Conservation (phyloP, 2,329 filamentous ascomycete genomes). For the Ophiostoma triangulosporum region DNA sequence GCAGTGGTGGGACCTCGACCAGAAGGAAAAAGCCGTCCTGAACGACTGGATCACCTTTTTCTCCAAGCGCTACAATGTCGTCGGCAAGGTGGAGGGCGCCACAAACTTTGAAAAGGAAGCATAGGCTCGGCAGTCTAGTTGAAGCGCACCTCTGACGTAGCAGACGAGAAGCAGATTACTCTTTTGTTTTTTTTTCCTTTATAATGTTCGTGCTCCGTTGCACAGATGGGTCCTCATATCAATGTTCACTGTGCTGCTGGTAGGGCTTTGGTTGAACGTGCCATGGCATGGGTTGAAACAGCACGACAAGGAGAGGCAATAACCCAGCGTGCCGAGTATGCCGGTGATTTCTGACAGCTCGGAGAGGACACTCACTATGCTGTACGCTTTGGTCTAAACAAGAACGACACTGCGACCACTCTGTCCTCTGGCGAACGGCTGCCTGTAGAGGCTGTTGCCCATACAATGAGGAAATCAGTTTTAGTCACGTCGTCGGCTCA, state of each 20-base stretch:
- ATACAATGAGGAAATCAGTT: no score
- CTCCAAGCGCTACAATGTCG: constrained; percentile 88
- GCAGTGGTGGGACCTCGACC: constrained; percentile 70
- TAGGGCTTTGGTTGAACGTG: constrained; percentile 6
- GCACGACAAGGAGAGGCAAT: neutral
- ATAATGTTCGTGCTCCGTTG: neutral
- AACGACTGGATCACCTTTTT: constrained; percentile 96
- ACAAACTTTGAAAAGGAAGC: constrained; percentile 32
- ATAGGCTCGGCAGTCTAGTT: no score
- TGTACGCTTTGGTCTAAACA: neutral
- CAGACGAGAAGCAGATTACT: no score
- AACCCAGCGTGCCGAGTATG: neutral
- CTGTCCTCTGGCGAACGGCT: neutral
- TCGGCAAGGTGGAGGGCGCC: constrained; percentile 52
- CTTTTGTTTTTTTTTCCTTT: no score
- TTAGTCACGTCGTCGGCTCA: no score
- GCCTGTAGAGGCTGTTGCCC: no score
- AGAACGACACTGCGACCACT: neutral
- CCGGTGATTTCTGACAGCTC: constrained; percentile 6
- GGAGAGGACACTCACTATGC: neutral
- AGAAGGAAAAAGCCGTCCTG: constrained; percentile 73
- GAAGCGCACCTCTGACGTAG: no score
- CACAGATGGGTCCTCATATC: neutral
- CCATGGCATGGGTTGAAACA: constrained; percentile 6
- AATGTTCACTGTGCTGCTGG: neutral